Conservation (phyloP, 495 filamentous ascomycete genomes). For the Choiromyces venosus region DNA sequence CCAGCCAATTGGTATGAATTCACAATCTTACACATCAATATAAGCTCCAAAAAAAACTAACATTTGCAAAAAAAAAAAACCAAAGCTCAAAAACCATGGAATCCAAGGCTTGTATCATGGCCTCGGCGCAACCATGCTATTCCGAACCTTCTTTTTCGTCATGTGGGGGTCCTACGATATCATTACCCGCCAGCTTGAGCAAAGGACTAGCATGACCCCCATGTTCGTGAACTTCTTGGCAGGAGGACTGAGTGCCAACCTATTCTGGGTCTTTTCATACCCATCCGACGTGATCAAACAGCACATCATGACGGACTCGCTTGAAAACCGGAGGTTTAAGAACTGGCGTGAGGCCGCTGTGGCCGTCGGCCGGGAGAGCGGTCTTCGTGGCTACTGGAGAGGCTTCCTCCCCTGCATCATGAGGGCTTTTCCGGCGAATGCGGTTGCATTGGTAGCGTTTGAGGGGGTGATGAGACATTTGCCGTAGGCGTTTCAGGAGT, state of each 20-base stretch:
- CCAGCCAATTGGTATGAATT: conserved; percentile 58
- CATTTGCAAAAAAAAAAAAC: neutral
- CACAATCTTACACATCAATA: neutral
- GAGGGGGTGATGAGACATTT: conserved; percentile 83
- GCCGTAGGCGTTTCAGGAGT: conserved; percentile 46
- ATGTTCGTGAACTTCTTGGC: conserved; percentile 95
- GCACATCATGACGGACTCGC: conserved; percentile 89
- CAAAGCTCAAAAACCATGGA: conserved; percentile 56
- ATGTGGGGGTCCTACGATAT: conserved; percentile 95
- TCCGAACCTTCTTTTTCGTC: conserved; percentile 90
- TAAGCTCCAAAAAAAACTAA: neutral
- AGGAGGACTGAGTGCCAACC: conserved; percentile 80
- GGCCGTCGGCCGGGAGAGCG: conserved; percentile 68
- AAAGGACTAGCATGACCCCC: conserved; percentile 63
- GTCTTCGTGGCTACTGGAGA: conserved; percentile 78
- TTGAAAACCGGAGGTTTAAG: conserved; percentile 66
- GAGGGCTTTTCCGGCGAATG: conserved; percentile 93
- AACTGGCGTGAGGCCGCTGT: conserved; percentile 75
- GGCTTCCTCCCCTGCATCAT: conserved; percentile 91
- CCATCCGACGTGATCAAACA: conserved; percentile 95
- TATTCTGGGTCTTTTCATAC: conserved; percentile 90
- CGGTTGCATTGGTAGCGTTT: conserved; percentile 86
- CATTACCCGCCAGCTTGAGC: conserved; percentile 60
- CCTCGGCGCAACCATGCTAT: conserved; percentile 74
- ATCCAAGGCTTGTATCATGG: conserved; percentile 78